Percentiles rank a stretch among this genome's conserved stretches.
These are phyloP conservation scores for Rhizopogon rudus DNA, from an alignment of 768 basidiomycete genomes.

Conservation along the genomic window DNA sequence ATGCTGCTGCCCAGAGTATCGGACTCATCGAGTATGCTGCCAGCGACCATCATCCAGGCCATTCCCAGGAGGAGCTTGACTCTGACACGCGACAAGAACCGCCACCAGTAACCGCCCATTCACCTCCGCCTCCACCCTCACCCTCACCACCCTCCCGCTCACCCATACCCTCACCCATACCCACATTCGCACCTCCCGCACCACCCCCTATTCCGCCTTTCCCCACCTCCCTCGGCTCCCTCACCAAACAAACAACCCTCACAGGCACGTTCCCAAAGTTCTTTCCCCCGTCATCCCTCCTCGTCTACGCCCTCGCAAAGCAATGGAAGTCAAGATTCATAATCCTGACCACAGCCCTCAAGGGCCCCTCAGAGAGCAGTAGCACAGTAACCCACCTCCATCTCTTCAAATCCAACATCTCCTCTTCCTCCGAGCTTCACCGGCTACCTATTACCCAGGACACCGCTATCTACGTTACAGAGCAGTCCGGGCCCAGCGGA, in stretches of 20 bases:
- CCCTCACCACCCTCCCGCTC: slow-evolving; percentile 10
- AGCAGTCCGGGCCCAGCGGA: neutral
- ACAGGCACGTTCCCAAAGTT: slow-evolving; percentile 60
- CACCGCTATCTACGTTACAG: slow-evolving; percentile 61
- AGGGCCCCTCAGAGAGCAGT: slow-evolving; percentile 17
- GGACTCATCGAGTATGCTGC: slow-evolving; percentile 36
- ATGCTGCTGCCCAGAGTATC: slow-evolving; percentile 72
- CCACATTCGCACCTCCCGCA: slow-evolving; percentile 11
- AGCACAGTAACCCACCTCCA: slow-evolving; percentile 52
- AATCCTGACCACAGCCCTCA: slow-evolving; percentile 40
- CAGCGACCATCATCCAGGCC: neutral
- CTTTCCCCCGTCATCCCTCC: slow-evolving; percentile 60
- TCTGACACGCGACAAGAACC: slow-evolving; percentile 27
- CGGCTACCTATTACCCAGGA: slow-evolving; percentile 73
- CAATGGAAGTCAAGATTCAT: slow-evolving; percentile 68
- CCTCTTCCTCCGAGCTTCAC: slow-evolving; percentile 68
- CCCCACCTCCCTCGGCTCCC: slow-evolving; percentile 50
- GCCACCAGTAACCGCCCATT: slow-evolving; percentile 10
- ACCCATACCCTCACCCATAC: slow-evolving; percentile 24
- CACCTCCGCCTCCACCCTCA: slow-evolving; percentile 12
- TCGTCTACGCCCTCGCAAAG: slow-evolving; percentile 68
- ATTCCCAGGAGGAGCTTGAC: slow-evolving; percentile 40
- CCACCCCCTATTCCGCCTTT: slow-evolving; percentile 43
- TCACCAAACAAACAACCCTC: slow-evolving; percentile 49
- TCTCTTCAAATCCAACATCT: slow-evolving; percentile 58